Conservation (phyloP, 1,284 basidiomycete genomes). For the Fistulinella staudtii region DNA sequence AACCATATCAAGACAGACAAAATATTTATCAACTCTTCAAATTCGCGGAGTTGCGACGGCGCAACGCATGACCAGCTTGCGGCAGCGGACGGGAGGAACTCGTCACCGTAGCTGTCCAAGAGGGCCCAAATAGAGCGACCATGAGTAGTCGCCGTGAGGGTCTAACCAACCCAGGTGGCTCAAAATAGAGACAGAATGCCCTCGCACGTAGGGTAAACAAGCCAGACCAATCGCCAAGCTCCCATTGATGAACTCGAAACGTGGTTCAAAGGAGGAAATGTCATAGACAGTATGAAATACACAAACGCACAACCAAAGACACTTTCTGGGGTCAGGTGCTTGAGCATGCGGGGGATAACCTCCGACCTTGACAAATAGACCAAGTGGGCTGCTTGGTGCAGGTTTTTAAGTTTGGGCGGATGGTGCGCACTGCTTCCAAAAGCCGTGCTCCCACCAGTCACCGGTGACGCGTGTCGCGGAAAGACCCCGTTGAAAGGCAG, state of each 20-base stretch:
- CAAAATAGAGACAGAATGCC: conserved; percentile 6
- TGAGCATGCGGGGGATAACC: conserved; percentile 30
- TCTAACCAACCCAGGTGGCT: conserved; percentile 1
- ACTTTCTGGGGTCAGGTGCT: conserved; percentile 12
- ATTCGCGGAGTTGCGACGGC: conserved; percentile 3
- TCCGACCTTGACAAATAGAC: conserved; percentile 28
- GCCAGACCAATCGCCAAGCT: conserved; percentile 1
- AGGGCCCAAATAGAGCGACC: conserved; percentile 17
- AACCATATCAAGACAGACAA: conserved; percentile 9
- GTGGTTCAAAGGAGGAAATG: conserved; percentile 1
- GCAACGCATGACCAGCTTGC: conserved; percentile 6
- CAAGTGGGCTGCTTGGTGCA: conserved; percentile 5
- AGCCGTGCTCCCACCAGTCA: conserved; percentile 54
- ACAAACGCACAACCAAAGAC: conserved; percentile 7
- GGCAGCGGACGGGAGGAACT: conserved; percentile 4
- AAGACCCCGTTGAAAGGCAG: conserved; percentile 39
- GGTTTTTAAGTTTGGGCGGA: conserved; percentile 14
- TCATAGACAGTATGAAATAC: conserved; percentile 16
- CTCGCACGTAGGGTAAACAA: conserved; percentile 1
- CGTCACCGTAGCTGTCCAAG: conserved; percentile 3
- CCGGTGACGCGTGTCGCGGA: conserved; percentile 43
- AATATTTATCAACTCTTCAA: conserved; percentile 6
- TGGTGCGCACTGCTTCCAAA: conserved; percentile 42
- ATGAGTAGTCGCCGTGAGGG: conserved; percentile 7
- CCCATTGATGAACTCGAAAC: conserved; percentile 3